These are phyloP conservation scores for Pythium dissimile DNA, from an alignment of 352 stramenopile genomes.

Conservation along the genomic window DNA sequence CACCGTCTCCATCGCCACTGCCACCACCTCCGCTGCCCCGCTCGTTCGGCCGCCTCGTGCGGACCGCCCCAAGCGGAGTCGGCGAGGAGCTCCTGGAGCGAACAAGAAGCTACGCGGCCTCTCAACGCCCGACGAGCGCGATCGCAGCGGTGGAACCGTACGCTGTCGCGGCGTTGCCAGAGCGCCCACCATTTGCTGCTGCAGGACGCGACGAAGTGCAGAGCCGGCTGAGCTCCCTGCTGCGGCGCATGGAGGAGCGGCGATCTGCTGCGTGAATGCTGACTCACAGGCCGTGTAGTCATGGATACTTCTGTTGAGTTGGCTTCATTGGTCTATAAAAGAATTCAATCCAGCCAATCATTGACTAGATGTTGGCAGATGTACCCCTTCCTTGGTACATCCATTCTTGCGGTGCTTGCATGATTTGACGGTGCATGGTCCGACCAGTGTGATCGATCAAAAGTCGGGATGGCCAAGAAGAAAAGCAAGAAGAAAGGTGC, in stretches of 20 bases:
- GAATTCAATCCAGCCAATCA: slow-evolving; percentile 2
- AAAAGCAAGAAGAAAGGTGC: slow-evolving; percentile 75
- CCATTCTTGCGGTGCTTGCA: background rate
- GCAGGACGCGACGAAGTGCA: slow-evolving; percentile 14
- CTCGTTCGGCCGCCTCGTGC: background rate
- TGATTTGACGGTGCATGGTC: slow-evolving; percentile 10
- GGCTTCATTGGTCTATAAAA: background rate
- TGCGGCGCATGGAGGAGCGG: slow-evolving; percentile 16
- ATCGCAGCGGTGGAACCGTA: background rate
- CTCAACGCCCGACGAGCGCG: background rate
- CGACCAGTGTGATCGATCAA: background rate
- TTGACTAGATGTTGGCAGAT: too few relatives aligned
- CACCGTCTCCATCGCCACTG: slow-evolving; percentile 17
- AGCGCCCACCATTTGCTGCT: background rate
- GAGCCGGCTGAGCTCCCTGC: slow-evolving; percentile 4
- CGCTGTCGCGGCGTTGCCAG: too few relatives aligned
- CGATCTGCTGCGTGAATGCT: background rate
- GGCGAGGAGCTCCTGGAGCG: too few relatives aligned
- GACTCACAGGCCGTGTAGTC: background rate
- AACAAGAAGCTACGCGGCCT: too few relatives aligned
- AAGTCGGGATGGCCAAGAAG: slow-evolving; percentile 59
- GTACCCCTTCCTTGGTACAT: slow-evolving; percentile 11
- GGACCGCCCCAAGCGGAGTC: too few relatives aligned
- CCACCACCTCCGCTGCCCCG: slow-evolving; percentile 19
- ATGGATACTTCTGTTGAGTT: slow-evolving; percentile 5